Base-by-base conservation (phyloP, 164 flowering plant species). In the Annona cherimola region DNA sequence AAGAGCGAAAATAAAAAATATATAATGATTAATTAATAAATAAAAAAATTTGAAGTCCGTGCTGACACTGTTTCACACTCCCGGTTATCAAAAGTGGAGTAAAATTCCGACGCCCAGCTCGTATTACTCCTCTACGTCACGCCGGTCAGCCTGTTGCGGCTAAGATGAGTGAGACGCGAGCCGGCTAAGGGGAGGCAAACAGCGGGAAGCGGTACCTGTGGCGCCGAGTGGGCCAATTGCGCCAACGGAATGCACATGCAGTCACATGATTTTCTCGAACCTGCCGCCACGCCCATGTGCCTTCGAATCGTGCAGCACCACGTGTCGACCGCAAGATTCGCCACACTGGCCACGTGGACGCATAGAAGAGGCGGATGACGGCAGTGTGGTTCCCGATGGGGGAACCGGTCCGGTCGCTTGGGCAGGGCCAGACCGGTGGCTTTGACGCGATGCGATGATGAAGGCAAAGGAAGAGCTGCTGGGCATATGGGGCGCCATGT, bases 201-300 rank as follows among this genome's bases (percentile, higher is more conserved):
- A 16, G 59, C 26, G 20, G 39, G 41, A 18, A 42, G 42, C 2
- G 1, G 44, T 61, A 46, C 66, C 12, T 26, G 16, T 35, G n/a
- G 11, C 41, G 43, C 16, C 35, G 19, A 9, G 16, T 20, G 46
- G 55, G 19, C 40, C 12, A 44, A 5, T 12, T 60, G 71, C 46
- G 9, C 69, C 60, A 42, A 66, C 63, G 61, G 45, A 61, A 72
- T 19, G 76, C 76, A 74, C 76, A 74, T 74, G 76, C 76, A 41
- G 11, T 63, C 76, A 74, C 76, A 74, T 74, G 76, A 68, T 61
- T 68, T 62, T 42, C 61, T 62, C 61, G 57, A 68, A 40, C 71
- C 45, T 42, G 43, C 57, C 65, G 20, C 69, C 55, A 19, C 3
- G 26, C 74, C 69, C 75, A 73, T 73, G 75, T 73, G 75, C 76